These are phyloP conservation scores for Xerocomus potaroensis DNA, from an alignment of 768 basidiomycete genomes.

Conservation along the genomic window DNA sequence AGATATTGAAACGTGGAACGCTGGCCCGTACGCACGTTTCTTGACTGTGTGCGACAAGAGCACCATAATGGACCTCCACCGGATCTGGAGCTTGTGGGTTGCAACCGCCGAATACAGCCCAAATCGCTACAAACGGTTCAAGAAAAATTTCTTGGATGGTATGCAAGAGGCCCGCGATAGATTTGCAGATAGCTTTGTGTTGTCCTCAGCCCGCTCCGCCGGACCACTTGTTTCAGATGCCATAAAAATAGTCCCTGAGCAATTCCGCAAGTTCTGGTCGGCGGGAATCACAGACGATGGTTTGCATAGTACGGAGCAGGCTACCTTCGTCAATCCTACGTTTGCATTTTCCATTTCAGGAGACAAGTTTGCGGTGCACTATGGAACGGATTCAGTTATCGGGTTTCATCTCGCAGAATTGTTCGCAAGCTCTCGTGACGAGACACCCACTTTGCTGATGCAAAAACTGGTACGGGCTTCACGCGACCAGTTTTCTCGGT, in stretches of 20 bases:
- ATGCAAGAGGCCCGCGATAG: slow-evolving; percentile 10
- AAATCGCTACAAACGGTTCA: slow-evolving; percentile 10
- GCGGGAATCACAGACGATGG: slow-evolving; percentile 26
- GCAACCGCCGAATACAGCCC: slow-evolving; percentile 11
- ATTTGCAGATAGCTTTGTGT: background rate
- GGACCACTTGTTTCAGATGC: slow-evolving; percentile 21
- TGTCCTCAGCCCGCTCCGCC: slow-evolving; percentile 24
- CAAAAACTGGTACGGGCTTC: slow-evolving; percentile 18
- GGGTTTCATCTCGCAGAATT: slow-evolving; percentile 33
- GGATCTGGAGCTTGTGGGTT: slow-evolving; percentile 19
- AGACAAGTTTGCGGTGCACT: slow-evolving; percentile 26
- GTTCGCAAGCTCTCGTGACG: slow-evolving; percentile 8
- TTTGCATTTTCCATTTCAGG: slow-evolving; percentile 24
- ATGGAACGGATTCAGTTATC: slow-evolving; percentile 26
- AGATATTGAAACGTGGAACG: slow-evolving; percentile 21
- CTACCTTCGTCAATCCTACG: slow-evolving; percentile 27
- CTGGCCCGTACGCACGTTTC: slow-evolving; percentile 26
- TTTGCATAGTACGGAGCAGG: slow-evolving; percentile 6
- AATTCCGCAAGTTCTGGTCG: slow-evolving; percentile 27
- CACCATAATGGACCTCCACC: slow-evolving; percentile 23
- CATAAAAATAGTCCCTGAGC: slow-evolving; percentile 2
- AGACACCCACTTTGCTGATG: slow-evolving; percentile 6
- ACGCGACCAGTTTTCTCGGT: slow-evolving; percentile 22
- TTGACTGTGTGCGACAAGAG: slow-evolving; percentile 19
- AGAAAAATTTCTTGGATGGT: slow-evolving; percentile 18